Evolutionary conservation across 23 red algal species (phyloP), one percentile per base, ranked within the genome.

Genomic region (Cyanidium caldarium): DNA sequence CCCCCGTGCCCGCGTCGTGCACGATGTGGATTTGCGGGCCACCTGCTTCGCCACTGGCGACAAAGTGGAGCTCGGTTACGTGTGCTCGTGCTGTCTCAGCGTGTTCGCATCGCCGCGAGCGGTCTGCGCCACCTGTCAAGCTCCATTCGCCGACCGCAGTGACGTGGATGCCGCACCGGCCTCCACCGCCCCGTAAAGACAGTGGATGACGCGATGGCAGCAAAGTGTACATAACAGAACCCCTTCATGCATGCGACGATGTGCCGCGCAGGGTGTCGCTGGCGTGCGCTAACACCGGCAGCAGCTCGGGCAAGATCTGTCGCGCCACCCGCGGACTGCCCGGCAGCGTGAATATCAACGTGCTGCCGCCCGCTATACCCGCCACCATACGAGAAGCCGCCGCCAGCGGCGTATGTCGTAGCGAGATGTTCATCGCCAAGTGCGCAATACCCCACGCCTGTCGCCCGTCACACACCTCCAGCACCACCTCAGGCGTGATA

Each of bases 11-110:
- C n/a, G n/a, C n/a, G n/a, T n/a, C 5, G 23, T 61, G 3, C 41
- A 56, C 35, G 70, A 67, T 10, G 86, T 83, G n/a, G 86, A 91
- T 67, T 83, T 91, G 40, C 71, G 86, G 14, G 86, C 86, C 25
- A 83, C 72, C 37, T 91, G 86, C 45, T 83, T 91, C 65, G 39
- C 72, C 36, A 91, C 78, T 1, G 46, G 68, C 38, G 33, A 78
- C 40, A 70, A 70, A 3, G 79, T 83, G 21, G 68, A 82, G 23
- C 42, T 83, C 28, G 86, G 86, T 13, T 91, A 73, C 40, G 78
- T 79, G 25, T 91, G 86, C 70, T 83, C 79, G 10, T 67, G 82
- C 5, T 91, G 86, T 45, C 66, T 91, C 12, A 73, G 71, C 13
- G 78, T 79, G 17, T 91, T 81, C 33, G 69, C 44, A 0, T 69